Base-by-base conservation (phyloP, 768 basidiomycete genomes). In the Suillus clintonianus region DNA sequence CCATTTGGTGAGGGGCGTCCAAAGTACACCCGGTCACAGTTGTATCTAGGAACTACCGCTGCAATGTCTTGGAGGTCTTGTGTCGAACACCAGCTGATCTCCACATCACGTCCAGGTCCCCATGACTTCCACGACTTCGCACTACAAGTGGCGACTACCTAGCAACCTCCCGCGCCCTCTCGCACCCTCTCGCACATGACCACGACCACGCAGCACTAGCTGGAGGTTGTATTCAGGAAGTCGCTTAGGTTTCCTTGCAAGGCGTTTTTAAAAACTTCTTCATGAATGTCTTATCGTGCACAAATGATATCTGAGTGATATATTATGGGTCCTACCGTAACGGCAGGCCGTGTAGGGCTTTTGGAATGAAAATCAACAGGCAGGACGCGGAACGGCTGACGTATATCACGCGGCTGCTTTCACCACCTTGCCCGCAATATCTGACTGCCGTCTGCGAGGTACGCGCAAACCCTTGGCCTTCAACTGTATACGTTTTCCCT, bases 381-480 rank as follows among this genome's bases (percentile, higher is more conserved):
- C 27, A 27, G 27, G 27, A 57, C 10, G n/a, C 32, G 19, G 32
- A 53, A 5, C 39, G 6, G 6, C 6, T 41, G 27, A 41, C 27
- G 39, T 57, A 41, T 19, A 57, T 63, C 54, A 55, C 32, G 39
- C 39, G 17, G 53, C 37, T 47, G 32, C 71, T 65, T 71, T 68
- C 48, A 72, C 72, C 30, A 68, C 64, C 24, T 67, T 51, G 27
- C 63, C 65, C 45, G 76, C 66, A 56, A 69, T 42, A 30, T 66
- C 63, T 50, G 67, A 69, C 62, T 77, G 82, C 47, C 73, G 75
- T 58, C 87, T 85, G 37, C 87, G 84, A 36, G 84, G 87, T 51
- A 86, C 86, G 47, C 86, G 87, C 48, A 91, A 79, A 61, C 90
- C 89, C 74, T 88, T 90, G 6, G 86, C 87, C 71, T 89, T 93